Evolutionary conservation across 192 early-diverging fungal genomes (phyloP), one percentile per base, ranked within the genome.

Genomic region (Coemansia sp.): DNA sequence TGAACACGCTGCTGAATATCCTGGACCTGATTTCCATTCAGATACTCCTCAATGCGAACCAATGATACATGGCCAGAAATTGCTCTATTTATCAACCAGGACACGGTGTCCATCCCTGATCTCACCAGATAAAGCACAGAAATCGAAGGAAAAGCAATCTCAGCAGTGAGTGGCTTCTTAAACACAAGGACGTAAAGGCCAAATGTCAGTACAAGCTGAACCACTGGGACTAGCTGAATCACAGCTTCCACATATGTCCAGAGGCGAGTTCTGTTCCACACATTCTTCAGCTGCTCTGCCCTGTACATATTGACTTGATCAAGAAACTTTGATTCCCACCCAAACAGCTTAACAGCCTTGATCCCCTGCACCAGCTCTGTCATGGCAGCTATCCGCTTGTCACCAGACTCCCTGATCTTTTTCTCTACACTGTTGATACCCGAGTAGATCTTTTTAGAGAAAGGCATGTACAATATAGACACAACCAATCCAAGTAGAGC

Each of bases 231-330:
- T 4, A 47, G 6, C 14, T 4, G 19, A n/a, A 19, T 8, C 4
- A 6, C 45, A 4, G 19, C 16, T n/a, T 6, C 4, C 11, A 47
- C 3, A 4, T 47, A n/a, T 19, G 19, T 18, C 45, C 45, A 18
- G 16, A 19, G 6, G 19, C 11, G 45, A 4, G 81, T 75, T 4
- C 72, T 76, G 14, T 64, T 59, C 25, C 72, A 68, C 45, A 86
- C 67, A 13, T 72, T 67, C 30, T 65, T 64, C 14, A 89, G 58
- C 66, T 90, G 88, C 27, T 68, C 67, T 24, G 83, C 78, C 45
- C 87, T 79, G 3, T 82, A 70, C 9, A 71, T 73, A 14, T 83
- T 77, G n/a, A 94, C 74, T 47, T 84, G 83, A 24, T 82, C 69
- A 46, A 84, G 66, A 64, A 95, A n/a, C n/a, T n/a, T n/a, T n/a